These are phyloP conservation scores for Xylariaceae sp. DNA, from an alignment of 2,329 filamentous ascomycete genomes.

Conservation along the genomic window DNA sequence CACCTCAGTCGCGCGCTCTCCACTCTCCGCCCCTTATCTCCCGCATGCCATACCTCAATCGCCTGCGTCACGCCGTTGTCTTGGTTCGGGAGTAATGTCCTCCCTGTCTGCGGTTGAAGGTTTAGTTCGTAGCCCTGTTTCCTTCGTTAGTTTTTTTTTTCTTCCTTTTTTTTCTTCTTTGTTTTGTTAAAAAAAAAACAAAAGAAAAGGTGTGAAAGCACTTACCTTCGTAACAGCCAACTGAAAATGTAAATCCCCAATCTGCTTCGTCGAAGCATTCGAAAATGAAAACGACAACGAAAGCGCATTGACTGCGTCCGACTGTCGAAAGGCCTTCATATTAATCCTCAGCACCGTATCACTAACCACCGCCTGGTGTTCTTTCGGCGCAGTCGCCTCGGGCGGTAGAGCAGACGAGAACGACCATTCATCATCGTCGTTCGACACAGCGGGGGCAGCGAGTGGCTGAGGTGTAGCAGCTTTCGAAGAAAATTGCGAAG, in stretches of 20 bases:
- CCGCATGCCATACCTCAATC: slow-evolving; percentile 68
- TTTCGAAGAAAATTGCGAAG: slow-evolving; percentile 36
- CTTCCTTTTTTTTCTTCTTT: too few relatives aligned
- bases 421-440: slow-evolving; percentile 86
- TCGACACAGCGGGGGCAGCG: slow-evolving; percentile 25
- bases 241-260: slow-evolving; percentile 82
- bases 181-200: too few relatives aligned
- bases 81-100: slow-evolving; percentile 67
- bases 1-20: slow-evolving; percentile 82
- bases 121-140: slow-evolving; percentile 70
- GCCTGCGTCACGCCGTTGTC: slow-evolving; percentile 72
- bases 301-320: slow-evolving; percentile 52
- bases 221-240: slow-evolving; percentile 86
- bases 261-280: slow-evolving; percentile 65
- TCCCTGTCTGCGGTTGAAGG: slow-evolving; percentile 79
- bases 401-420: slow-evolving; percentile 81
- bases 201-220: not conserved
- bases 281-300: slow-evolving; percentile 74
- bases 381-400: slow-evolving; percentile 47
- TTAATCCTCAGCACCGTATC: slow-evolving; percentile 67
- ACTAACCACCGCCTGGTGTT: slow-evolving; percentile 61
- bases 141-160: not conserved
- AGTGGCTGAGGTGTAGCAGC: slow-evolving; percentile 33
- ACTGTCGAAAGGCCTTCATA: slow-evolving; percentile 60
- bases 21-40: slow-evolving; percentile 62